Percentiles rank a stretch among this genome's conserved stretches.
phyloP scores from a whole-genome alignment of 2,329 filamentous ascomycete species.

The Dactylonectria macrodidyma region DNA sequence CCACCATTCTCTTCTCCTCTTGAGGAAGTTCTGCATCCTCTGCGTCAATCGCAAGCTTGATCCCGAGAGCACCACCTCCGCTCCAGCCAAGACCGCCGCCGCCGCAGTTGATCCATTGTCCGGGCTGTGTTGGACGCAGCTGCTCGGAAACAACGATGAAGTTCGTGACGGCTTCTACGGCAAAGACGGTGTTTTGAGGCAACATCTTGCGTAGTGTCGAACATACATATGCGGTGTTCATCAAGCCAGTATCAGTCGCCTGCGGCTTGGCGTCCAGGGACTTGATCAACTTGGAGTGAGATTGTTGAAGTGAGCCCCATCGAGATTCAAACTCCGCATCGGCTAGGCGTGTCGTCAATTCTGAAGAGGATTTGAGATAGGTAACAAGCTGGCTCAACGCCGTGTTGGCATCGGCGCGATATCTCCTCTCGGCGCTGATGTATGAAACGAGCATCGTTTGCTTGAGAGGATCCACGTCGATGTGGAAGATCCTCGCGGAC shows the following conservation, averaged over 20 bases:
- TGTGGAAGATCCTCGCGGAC: slow-evolving; percentile 70
- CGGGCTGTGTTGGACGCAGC: slow-evolving; percentile 75
- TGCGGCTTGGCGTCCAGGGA: slow-evolving; percentile 70
- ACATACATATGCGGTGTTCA: slow-evolving; percentile 37
- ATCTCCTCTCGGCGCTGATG: slow-evolving; percentile 74
- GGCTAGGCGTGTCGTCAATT: slow-evolving; percentile 67
- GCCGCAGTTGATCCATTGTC: slow-evolving; percentile 84
- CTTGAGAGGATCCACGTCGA: slow-evolving; percentile 76
- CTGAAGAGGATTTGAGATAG: slow-evolving; percentile 37
- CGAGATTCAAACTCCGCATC: slow-evolving; percentile 46
- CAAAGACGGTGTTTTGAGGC: slow-evolving; percentile 73
- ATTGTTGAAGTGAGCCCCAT: background rate
- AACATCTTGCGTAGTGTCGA: slow-evolving; percentile 46
- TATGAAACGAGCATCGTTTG: slow-evolving; percentile 82
- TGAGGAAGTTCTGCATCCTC: slow-evolving; percentile 54
- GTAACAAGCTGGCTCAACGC: slow-evolving; percentile 78
- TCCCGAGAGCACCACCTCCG: slow-evolving; percentile 80
- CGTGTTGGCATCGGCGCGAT: slow-evolving; percentile 74
- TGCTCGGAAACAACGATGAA: slow-evolving; percentile 77
- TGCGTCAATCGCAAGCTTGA: slow-evolving; percentile 75
- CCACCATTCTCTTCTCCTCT: slow-evolving; percentile 60
- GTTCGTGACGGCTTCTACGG: slow-evolving; percentile 83
- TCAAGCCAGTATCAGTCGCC: slow-evolving; percentile 52
- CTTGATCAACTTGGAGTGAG: slow-evolving; percentile 35
- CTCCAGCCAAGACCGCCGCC: slow-evolving; percentile 86